These are phyloP conservation scores for Penicillium sp. DNA, from an alignment of 2,329 filamentous ascomycete genomes.

Conservation along the genomic window DNA sequence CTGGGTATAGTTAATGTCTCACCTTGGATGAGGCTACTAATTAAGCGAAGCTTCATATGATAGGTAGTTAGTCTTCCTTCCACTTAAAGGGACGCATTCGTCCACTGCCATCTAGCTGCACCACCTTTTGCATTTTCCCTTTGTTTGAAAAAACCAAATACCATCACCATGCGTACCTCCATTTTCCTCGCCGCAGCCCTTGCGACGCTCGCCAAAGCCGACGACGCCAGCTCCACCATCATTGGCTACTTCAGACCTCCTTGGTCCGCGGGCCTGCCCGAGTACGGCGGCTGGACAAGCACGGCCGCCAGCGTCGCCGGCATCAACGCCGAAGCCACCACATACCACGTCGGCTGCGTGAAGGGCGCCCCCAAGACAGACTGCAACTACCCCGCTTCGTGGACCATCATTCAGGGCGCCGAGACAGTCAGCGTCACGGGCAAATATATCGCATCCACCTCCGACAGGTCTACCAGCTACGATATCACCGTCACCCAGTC, in stretches of 20 bases:
- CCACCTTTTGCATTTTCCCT: background rate
- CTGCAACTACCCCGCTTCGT: slow-evolving; percentile 20
- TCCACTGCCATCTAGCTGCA: background rate
- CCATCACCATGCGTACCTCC: slow-evolving; percentile 6
- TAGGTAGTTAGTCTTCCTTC: no score
- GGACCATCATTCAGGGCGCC: slow-evolving; percentile 26
- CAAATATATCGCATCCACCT: slow-evolving; percentile 19
- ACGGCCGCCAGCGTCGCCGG: slow-evolving; percentile 23
- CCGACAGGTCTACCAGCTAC: background rate
- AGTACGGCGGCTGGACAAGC: slow-evolving; percentile 8
- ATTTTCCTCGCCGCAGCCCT: slow-evolving; percentile 7
- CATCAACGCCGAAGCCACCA: slow-evolving; percentile 21
- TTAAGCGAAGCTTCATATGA: no score
- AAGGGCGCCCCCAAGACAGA: slow-evolving; percentile 23
- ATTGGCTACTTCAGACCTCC: slow-evolving; percentile 11
- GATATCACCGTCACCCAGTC: slow-evolving; percentile 20
- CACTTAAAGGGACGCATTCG: background rate
- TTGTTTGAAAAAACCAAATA: background rate
- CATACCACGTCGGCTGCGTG: slow-evolving; percentile 24
- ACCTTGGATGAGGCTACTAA: no score
- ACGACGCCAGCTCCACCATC: slow-evolving; percentile 9
- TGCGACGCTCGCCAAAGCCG: slow-evolving; percentile 1
- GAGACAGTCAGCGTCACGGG: slow-evolving; percentile 20
- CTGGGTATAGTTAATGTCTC: no score
- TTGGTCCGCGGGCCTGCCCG: slow-evolving; percentile 1